Percentiles rank a stretch among this genome's conserved stretches.
These are phyloP conservation scores for Passalora sequoiae DNA, from an alignment of 2,329 filamentous ascomycete species.

Conservation along the genomic window DNA sequence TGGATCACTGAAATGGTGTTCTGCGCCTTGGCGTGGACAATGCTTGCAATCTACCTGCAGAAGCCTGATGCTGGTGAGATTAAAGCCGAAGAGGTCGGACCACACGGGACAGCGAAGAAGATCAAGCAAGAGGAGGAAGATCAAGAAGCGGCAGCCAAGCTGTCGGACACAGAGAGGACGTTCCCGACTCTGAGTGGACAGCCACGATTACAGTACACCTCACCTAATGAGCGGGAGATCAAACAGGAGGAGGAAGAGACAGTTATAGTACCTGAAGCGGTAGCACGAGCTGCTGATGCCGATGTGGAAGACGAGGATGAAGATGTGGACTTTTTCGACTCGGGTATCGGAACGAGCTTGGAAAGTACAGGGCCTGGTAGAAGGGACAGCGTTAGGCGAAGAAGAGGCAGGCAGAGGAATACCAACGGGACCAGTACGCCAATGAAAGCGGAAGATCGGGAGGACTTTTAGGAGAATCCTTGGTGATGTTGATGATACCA, in stretches of 20 bases:
- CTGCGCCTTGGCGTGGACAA: slow-evolving; percentile 60
- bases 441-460: neutral
- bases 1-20: slow-evolving; percentile 71
- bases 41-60: slow-evolving; percentile 44
- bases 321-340: slow-evolving; percentile 43
- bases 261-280: slow-evolving; percentile 16
- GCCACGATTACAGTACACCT: slow-evolving; percentile 35
- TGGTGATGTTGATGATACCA: too few relatives aligned
- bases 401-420: slow-evolving; percentile 23
- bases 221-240: slow-evolving; percentile 17
- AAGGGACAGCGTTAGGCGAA: slow-evolving; percentile 28
- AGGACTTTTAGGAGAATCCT: neutral
- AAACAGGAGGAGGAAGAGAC: slow-evolving; percentile 30
- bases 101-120: slow-evolving; percentile 16
- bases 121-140: slow-evolving; percentile 28
- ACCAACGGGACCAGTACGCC: neutral
- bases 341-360: slow-evolving; percentile 47
- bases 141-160: slow-evolving; percentile 16
- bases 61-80: slow-evolving; percentile 7
- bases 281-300: slow-evolving; percentile 26
- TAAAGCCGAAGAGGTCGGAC: slow-evolving; percentile 18
- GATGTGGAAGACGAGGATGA: slow-evolving; percentile 45
- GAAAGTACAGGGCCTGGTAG: slow-evolving; percentile 36
- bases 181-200: slow-evolving; percentile 47
- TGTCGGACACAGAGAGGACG: slow-evolving; percentile 46